phyloP scores from a whole-genome alignment of 2,329 filamentous ascomycete genomes.

The Xylariaceae sp. region DNA sequence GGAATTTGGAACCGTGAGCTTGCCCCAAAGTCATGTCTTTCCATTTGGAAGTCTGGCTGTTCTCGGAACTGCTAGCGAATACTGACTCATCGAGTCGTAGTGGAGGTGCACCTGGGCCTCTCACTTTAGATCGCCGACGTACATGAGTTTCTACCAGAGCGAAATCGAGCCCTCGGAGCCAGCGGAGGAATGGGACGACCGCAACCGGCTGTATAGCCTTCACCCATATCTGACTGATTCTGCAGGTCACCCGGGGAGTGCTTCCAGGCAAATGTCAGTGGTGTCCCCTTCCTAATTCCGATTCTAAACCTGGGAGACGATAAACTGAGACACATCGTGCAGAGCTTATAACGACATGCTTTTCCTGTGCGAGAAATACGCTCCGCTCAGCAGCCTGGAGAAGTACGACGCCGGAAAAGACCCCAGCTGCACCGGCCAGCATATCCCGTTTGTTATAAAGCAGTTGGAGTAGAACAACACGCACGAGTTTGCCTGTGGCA shows the following conservation, averaged over 20 bases:
- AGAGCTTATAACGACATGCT: conserved; percentile 30
- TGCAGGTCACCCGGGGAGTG: conserved; percentile 16
- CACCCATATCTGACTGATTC: conserved; percentile 12
- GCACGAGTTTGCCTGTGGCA: no score
- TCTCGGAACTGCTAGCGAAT: no score
- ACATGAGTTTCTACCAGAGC: conserved; percentile 7
- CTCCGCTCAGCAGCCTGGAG: conserved; percentile 21
- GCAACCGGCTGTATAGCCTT: conserved; percentile 14
- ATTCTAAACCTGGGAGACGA: no score
- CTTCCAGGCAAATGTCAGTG: conserved; percentile 14
- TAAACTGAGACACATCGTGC: background rate
- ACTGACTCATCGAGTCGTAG: no score
- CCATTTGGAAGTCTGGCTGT: no score
- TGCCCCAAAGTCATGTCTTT: no score
- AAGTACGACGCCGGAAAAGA: conserved; percentile 23
- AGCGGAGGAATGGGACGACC: conserved; percentile 13
- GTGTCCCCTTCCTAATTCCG: background rate
- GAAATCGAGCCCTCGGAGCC: conserved; percentile 10
- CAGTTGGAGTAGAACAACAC: no score
- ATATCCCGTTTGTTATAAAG: background rate
- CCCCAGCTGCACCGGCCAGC: conserved; percentile 8
- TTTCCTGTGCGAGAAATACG: conserved; percentile 29
- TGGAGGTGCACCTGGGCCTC: conserved; percentile 9
- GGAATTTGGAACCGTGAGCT: conserved; percentile 13
- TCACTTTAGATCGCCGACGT: conserved; percentile 11